Conservation (phyloP, 202 grass and related monocot genomes). For the Zoysia matrella region DNA sequence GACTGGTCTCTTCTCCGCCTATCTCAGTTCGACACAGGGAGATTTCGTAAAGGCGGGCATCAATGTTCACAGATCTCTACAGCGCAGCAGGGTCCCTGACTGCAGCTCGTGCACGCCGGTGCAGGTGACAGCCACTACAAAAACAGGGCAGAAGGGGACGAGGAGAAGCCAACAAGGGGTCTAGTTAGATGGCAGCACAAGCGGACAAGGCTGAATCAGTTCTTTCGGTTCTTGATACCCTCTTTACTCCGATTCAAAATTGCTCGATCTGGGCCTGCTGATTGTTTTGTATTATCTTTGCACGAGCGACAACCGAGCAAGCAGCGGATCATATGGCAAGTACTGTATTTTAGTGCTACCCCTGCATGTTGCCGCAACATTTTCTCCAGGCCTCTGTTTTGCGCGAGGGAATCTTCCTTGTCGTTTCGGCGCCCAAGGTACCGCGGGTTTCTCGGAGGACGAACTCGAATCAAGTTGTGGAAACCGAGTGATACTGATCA, state of each 20-base stretch:
- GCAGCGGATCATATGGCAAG: slow-evolving; percentile 10
- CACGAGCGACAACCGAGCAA: slow-evolving; percentile 25
- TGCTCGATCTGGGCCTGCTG: not conserved
- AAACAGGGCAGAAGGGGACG: slow-evolving; percentile 32
- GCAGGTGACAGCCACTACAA: slow-evolving; percentile 55
- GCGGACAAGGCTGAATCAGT: slow-evolving; percentile 39
- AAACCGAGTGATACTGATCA: slow-evolving; percentile 28
- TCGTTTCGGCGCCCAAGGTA: slow-evolving; percentile 39
- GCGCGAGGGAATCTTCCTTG: slow-evolving; percentile 42
- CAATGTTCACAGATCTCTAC: slow-evolving; percentile 54
- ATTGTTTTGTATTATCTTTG: slow-evolving; percentile 43
- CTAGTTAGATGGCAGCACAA: slow-evolving; percentile 39
- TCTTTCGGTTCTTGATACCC: not conserved
- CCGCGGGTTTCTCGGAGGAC: slow-evolving; percentile 23
- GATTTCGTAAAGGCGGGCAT: slow-evolving; percentile 48
- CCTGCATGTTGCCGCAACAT: slow-evolving; percentile 20
- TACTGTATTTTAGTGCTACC: slow-evolving; percentile 16
- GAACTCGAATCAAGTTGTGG: slow-evolving; percentile 15
- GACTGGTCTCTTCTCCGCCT: slow-evolving; percentile 42
- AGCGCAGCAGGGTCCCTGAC: slow-evolving; percentile 13
- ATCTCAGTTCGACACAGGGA: slow-evolving; percentile 13
- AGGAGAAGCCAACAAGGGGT: slow-evolving; percentile 55
- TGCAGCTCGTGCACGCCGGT: slow-evolving; percentile 32
- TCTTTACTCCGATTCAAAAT: not conserved
- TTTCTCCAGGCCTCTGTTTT: not conserved